phyloP scores from a whole-genome alignment of 345 rosid genomes.

The Sonneratia caseolaris region DNA sequence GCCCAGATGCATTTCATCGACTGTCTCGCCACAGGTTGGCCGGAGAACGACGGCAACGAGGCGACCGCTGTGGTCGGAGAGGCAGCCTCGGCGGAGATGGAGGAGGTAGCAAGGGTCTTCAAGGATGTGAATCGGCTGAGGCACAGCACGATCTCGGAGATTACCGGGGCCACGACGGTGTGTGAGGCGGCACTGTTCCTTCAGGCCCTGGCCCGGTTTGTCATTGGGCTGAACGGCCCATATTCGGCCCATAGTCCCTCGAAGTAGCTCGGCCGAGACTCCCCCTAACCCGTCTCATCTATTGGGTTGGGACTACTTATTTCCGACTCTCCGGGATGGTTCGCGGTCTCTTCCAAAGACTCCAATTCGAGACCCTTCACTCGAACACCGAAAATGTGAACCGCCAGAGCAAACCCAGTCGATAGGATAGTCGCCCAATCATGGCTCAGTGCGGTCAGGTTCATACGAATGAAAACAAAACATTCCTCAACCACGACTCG shows the following conservation, averaged over 20 bases:
- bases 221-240: slow-evolving; percentile 45
- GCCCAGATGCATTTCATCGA: slow-evolving; percentile 37
- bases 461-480: too few relatives aligned
- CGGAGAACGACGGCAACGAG: neutral
- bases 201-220: slow-evolving; percentile 67
- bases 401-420: too few relatives aligned
- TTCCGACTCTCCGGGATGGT: too few relatives aligned
- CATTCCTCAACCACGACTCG: too few relatives aligned
- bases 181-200: slow-evolving; percentile 81
- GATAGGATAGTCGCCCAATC: too few relatives aligned
- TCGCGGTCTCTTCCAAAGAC: neutral
- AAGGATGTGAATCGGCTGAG: slow-evolving; percentile 62
- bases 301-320: too few relatives aligned
- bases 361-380: too few relatives aligned
- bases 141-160: slow-evolving; percentile 57
- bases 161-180: slow-evolving; percentile 40
- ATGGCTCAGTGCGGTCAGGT: too few relatives aligned
- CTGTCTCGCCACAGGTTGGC: slow-evolving; percentile 42
- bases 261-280: too few relatives aligned
- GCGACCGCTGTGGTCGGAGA: slow-evolving; percentile 4
- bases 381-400: too few relatives aligned
- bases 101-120: slow-evolving; percentile 41
- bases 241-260: too few relatives aligned
- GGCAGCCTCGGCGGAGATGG: slow-evolving; percentile 8
- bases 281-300: too few relatives aligned